phyloP scores from a whole-genome alignment of 495 filamentous ascomycete species.

The Aspergillus steynii region DNA sequence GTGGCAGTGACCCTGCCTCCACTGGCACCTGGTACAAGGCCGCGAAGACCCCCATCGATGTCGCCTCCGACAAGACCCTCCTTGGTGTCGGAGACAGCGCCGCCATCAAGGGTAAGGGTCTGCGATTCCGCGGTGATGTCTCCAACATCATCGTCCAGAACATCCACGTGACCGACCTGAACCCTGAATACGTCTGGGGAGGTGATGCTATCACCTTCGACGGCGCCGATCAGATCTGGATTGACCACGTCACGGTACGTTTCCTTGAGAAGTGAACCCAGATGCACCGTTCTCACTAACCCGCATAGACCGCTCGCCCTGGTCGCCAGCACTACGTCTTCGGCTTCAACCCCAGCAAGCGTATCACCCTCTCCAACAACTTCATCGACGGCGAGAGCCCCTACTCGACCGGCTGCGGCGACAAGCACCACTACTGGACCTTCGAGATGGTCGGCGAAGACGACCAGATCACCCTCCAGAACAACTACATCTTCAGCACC shows the following conservation, averaged over 20 bases:
- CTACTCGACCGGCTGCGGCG: conserved; percentile 44
- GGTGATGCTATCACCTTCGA: conserved; percentile 26
- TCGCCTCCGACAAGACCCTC: conserved; percentile 30
- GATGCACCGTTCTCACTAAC: not conserved
- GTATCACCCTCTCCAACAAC: conserved; percentile 29
- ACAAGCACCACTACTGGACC: conserved; percentile 49
- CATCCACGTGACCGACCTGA: conserved; percentile 32
- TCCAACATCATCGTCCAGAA: conserved; percentile 37
- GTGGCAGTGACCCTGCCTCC: conserved; percentile 1
- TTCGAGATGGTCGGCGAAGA: conserved; percentile 44
- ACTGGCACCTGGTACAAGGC: conserved; percentile 21
- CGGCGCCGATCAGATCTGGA: conserved; percentile 22
- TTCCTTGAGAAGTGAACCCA: not conserved
- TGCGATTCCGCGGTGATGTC: conserved; percentile 22
- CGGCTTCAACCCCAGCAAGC: conserved; percentile 32
- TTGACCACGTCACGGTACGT: conserved; percentile 27
- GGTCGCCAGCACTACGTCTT: conserved; percentile 45
- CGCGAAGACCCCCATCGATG: conserved; percentile 20
- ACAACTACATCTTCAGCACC: conserved; percentile 50
- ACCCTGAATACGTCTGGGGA: conserved; percentile 30
- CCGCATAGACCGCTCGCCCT: conserved; percentile 39
- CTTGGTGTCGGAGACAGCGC: conserved; percentile 24
- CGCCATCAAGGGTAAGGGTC: conserved; percentile 30
- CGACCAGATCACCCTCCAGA: conserved; percentile 43
- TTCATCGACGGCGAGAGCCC: conserved; percentile 44